phyloP scores from a whole-genome alignment of 768 basidiomycete species.

The Mycena polygramma region DNA sequence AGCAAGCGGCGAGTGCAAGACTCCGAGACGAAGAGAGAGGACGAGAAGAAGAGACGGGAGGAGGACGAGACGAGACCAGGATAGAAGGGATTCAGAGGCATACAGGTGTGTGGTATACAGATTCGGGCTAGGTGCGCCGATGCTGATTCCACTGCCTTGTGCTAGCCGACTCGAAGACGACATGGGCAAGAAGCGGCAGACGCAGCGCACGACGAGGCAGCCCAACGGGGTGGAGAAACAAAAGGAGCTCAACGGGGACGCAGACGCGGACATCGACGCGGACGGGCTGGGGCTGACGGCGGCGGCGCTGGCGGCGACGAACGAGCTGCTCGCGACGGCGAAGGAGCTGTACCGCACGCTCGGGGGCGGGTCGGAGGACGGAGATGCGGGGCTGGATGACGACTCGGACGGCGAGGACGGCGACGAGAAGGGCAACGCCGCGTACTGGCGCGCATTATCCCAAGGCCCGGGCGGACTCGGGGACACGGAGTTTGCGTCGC shows the following conservation, averaged over 20 bases:
- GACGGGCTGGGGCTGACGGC: conserved; percentile 23
- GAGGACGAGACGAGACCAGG: no score
- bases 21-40: not conserved
- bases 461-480: not conserved
- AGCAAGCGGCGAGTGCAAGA: no score
- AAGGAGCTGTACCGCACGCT: conserved; percentile 67
- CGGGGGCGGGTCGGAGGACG: conserved; percentile 25
- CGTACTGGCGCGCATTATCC: conserved; percentile 32
- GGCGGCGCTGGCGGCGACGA: conserved; percentile 56
- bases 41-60: not conserved
- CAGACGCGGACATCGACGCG: not conserved
- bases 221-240: not conserved
- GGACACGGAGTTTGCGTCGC: conserved; percentile 4
- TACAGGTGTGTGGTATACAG: no score
- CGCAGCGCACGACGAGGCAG: not conserved
- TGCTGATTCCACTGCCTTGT: no score
- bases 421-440: not conserved
- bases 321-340: conserved; percentile 71
- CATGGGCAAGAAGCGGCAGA: conserved; percentile 9
- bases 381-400: not conserved
- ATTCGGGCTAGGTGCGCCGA: no score
- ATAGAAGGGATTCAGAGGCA: no score
- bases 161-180: no score
- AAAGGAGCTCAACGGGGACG: not conserved
- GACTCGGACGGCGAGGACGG: not conserved